Evolutionary conservation across 2,329 filamentous ascomycete species (phyloP), one percentile per base, ranked within the genome.

Genomic region (Paraphoma chrysanthemicola): DNA sequence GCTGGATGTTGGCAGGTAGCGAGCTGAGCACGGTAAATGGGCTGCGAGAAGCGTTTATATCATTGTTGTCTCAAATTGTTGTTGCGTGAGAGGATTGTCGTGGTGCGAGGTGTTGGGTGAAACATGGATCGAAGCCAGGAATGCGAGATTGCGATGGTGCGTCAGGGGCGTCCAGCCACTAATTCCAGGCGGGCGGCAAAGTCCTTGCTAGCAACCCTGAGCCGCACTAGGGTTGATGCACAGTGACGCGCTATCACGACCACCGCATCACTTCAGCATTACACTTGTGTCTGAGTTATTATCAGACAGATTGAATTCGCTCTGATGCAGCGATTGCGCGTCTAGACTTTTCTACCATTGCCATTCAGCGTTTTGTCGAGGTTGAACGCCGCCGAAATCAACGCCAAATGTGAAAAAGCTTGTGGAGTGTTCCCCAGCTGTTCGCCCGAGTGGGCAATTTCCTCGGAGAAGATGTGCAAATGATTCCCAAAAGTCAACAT

Each of bases 391-490:
- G 90, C 90, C 71, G 88, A 91, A 67, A 93, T 86, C 69, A 92
- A 82, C 2, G 90, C 89, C 58, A 93, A 76, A 70, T 93, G 90
- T 64, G 88, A 91, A 64, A 93, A 93, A 0, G 90, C 90, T 77
- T 92, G 90, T 0, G 90, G 90, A 14, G 89, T 92, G 69, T 93
- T 93, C 1, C 90, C 90, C 56, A 93, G 80, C 77, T 93, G 90
- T 76, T 93, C 90, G 10, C 90, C 90, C 49, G 85, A 88, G 51
- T 88, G 81, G 5, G 89, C 85, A 66, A 93, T 92, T 78, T 93
- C 90, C 72, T 93, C 90, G 7, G 88, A 91, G 73, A 92, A 92
- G 85, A 93, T 92, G 66, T 84, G 85, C 52, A 93, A 77, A 72
- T 93, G 90, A 71, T 93, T 93, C 1, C 88, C 86, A 77, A 92